Evolutionary conservation across 257 asterid genomes (phyloP), one percentile per base, ranked within the genome.

Genomic region (Leptodermis oblonga): DNA sequence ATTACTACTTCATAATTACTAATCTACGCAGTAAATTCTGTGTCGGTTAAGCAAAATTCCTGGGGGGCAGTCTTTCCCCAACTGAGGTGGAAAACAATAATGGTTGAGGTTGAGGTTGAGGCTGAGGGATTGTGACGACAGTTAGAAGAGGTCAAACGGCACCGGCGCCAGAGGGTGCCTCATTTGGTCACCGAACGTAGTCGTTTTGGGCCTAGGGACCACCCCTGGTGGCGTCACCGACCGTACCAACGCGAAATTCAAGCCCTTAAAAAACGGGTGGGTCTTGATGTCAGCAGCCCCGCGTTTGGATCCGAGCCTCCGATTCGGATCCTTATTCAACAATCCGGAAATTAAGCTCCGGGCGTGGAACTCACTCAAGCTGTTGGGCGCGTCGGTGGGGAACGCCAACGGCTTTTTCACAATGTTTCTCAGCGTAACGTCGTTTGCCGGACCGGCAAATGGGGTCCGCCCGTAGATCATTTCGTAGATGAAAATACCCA

Each of bases 401-500:
- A 89, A 91, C 12, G 77, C 12, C 65, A 91, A 28, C 4, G 91
- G 84, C 9, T 45, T 67, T 45, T 83, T 87, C 6, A 80, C 76
- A 0, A 91, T 89, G 79, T 69, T 79, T 0, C 95, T 85, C 82
- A 91, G 82, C 30, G 93, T 91, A 48, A 78, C 80, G 34, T 83
- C 86, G 68, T 91, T 89, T 30, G 82, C 74, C 7, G 70, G 80
- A 30, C 95, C 96, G 0, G 86, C 93, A 67, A 91, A 91, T 0
- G 97, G 97, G 4, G 97, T 91, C 41, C 87, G 78, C 5, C 97
- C 97, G 62, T 89, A 91, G 25, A 91, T 76, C 96, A 91, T 80
- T 72, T 91, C 97, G 90, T 91, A 91, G 25, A 91, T 78, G 52
- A 91, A 91, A 43, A 89, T 76, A 18, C 97, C 97, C 0, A 91